Percentiles rank a stretch among this genome's conserved stretches.
Conservation (phyloP, 768 basidiomycete species). For the Pleurotus platypus region DNA sequence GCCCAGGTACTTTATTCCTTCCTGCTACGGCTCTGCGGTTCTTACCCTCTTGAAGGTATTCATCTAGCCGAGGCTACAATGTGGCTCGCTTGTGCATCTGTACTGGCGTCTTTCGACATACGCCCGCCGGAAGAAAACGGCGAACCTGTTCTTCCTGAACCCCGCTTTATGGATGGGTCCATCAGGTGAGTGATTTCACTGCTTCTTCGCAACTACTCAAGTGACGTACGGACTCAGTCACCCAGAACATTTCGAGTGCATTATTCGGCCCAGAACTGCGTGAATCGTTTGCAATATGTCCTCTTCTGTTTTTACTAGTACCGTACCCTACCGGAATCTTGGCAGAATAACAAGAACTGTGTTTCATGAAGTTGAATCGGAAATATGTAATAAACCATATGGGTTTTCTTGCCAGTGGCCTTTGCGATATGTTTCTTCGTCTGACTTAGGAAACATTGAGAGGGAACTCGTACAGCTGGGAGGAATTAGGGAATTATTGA, state of each 20-base stretch:
- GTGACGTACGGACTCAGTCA: neutral
- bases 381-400: too few relatives aligned
- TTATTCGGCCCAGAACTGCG: neutral
- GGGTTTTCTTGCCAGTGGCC: too few relatives aligned
- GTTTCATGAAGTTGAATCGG: too few relatives aligned
- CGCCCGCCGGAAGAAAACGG: conserved; percentile 11
- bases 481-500: too few relatives aligned
- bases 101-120: conserved; percentile 17
- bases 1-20: neutral
- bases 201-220: neutral
- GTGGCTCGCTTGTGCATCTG: conserved; percentile 17
- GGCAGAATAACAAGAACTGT: too few relatives aligned
- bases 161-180: conserved; percentile 5
- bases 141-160: conserved; percentile 11
- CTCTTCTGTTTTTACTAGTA: too few relatives aligned
- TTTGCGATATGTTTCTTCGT: too few relatives aligned
- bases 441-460: too few relatives aligned
- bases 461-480: too few relatives aligned
- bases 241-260: neutral
- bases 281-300: too few relatives aligned
- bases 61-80: conserved; percentile 23
- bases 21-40: neutral
- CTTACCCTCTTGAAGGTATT: conserved; percentile 14
- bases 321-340: too few relatives aligned
- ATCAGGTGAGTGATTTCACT: conserved; percentile 8